phyloP scores from a whole-genome alignment of 2,329 filamentous ascomycete genomes.

The Arthrobotrys iridis region DNA sequence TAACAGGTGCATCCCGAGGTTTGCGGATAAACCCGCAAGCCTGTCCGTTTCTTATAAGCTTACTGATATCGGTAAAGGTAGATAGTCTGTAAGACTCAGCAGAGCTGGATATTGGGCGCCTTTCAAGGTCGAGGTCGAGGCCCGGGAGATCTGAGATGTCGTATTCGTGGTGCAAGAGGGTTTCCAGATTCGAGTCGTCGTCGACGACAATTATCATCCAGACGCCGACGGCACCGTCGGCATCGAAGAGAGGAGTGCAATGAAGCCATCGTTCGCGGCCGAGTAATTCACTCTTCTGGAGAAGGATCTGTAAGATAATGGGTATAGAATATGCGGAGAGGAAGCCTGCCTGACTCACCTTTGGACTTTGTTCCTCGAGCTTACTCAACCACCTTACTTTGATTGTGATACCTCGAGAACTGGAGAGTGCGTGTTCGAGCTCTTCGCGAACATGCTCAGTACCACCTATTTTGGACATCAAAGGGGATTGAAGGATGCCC shows the following conservation, averaged over 20 bases:
- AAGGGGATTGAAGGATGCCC: slow-evolving; percentile 72
- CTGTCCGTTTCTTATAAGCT: not conserved
- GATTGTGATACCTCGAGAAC: slow-evolving; percentile 77
- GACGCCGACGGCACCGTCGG: slow-evolving; percentile 74
- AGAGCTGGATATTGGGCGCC: slow-evolving; percentile 15
- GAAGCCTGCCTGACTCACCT: slow-evolving; percentile 31
- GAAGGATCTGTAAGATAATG: not conserved
- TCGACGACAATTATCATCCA: slow-evolving; percentile 82
- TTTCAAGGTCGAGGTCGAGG: slow-evolving; percentile 17
- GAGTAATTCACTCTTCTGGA: slow-evolving; percentile 59
- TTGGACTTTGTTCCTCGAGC: slow-evolving; percentile 60
- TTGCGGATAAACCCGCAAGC: slow-evolving; percentile 17
- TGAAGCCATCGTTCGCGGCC: slow-evolving; percentile 79
- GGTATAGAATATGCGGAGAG: not conserved
- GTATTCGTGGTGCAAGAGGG: slow-evolving; percentile 15
- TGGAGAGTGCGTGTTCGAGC: slow-evolving; percentile 70
- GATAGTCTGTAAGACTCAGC: slow-evolving; percentile 23
- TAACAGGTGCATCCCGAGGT: slow-evolving; percentile 36
- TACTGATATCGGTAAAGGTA: not conserved
- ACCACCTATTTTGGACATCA: slow-evolving; percentile 68
- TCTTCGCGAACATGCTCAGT: slow-evolving; percentile 65
- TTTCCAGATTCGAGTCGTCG: slow-evolving; percentile 34
- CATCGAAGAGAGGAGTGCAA: slow-evolving; percentile 76
- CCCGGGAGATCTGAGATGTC: slow-evolving; percentile 30
- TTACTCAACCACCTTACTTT: slow-evolving; percentile 76